A percentile compares a stretch with the other conserved stretches of the same genome.
phyloP scores from a whole-genome alignment of 2,329 filamentous ascomycete species.

The Rhynchosporium graminicola region DNA sequence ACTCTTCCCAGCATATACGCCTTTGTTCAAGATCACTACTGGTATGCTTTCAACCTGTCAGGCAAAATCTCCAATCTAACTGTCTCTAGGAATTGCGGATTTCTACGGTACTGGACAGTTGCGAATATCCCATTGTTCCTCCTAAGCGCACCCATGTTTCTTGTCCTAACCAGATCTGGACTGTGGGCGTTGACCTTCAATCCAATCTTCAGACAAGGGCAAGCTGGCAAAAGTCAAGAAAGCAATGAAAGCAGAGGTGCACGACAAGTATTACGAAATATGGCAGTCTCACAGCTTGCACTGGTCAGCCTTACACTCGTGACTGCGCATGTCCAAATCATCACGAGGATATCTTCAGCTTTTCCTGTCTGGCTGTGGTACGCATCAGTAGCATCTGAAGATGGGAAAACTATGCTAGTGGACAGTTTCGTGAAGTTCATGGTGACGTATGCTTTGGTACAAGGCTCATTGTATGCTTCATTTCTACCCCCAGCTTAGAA shows the following conservation, averaged over 20 bases:
- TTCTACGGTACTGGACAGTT: slow-evolving; percentile 86
- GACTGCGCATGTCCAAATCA: slow-evolving; percentile 90
- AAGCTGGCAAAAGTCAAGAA: neutral
- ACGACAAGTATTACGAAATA: slow-evolving; percentile 38
- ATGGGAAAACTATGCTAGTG: slow-evolving; percentile 16
- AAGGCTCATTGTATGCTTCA: slow-evolving; percentile 80
- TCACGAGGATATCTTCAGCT: slow-evolving; percentile 83
- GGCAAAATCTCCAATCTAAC: neutral
- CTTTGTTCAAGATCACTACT: slow-evolving; percentile 88
- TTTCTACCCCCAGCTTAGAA: slow-evolving; percentile 84
- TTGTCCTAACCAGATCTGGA: slow-evolving; percentile 65
- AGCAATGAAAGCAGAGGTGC: neutral
- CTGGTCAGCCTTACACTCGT: slow-evolving; percentile 72
- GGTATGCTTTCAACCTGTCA: slow-evolving; percentile 57
- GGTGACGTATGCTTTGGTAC: slow-evolving; percentile 79
- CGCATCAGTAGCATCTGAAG: slow-evolving; percentile 52
- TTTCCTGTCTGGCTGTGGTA: slow-evolving; percentile 91
- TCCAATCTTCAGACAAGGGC: slow-evolving; percentile 23
- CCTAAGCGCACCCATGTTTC: slow-evolving; percentile 76
- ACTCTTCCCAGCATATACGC: slow-evolving; percentile 84
- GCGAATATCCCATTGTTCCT: slow-evolving; percentile 86
- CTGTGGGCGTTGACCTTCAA: slow-evolving; percentile 42
- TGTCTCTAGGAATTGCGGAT: slow-evolving; percentile 73
- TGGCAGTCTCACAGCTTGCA: slow-evolving; percentile 73
- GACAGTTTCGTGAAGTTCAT: slow-evolving; percentile 53